These are phyloP conservation scores for Pythium guiyangense DNA, from an alignment of 352 stramenopile genomes.

Conservation along the genomic window DNA sequence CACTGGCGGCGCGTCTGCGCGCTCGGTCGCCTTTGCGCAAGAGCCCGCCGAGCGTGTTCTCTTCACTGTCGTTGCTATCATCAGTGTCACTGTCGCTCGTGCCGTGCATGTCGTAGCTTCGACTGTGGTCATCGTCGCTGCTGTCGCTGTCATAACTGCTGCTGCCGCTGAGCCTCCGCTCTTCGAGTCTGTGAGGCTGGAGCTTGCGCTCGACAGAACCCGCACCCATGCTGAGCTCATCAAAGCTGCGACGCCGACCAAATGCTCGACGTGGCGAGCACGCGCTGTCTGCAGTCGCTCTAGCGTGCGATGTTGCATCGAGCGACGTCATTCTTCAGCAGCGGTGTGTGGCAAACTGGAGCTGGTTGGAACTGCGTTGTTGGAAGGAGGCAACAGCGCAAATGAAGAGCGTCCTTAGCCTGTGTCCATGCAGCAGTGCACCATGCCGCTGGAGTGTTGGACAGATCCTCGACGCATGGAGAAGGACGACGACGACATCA, in stretches of 20 bases:
- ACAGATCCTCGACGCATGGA: too few relatives aligned
- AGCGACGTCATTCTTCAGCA: too few relatives aligned
- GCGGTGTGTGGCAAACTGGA: too few relatives aligned
- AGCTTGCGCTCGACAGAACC: neutral
- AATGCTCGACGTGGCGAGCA: neutral
- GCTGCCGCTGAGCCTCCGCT: neutral
- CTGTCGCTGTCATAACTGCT: neutral
- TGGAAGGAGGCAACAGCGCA: too few relatives aligned
- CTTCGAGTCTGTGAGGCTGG: neutral
- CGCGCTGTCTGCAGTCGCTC: neutral
- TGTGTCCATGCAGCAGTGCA: too few relatives aligned
- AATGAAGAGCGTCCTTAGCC: too few relatives aligned
- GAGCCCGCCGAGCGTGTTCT: neutral
- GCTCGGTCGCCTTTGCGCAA: neutral
- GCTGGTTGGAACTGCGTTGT: too few relatives aligned
- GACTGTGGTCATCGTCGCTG: too few relatives aligned
- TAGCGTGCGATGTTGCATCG: too few relatives aligned
- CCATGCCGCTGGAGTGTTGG: too few relatives aligned
- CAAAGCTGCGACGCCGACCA: slow-evolving; percentile 1
- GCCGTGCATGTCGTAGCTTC: neutral
- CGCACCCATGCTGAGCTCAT: neutral
- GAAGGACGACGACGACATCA: too few relatives aligned
- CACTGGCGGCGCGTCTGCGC: neutral
- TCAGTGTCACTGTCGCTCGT: neutral
- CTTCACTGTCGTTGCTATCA: neutral